Percentiles rank a stretch among this genome's conserved stretches.
phyloP scores from a whole-genome alignment of 2,329 filamentous ascomycete genomes.

The Cladosporium sp. region DNA sequence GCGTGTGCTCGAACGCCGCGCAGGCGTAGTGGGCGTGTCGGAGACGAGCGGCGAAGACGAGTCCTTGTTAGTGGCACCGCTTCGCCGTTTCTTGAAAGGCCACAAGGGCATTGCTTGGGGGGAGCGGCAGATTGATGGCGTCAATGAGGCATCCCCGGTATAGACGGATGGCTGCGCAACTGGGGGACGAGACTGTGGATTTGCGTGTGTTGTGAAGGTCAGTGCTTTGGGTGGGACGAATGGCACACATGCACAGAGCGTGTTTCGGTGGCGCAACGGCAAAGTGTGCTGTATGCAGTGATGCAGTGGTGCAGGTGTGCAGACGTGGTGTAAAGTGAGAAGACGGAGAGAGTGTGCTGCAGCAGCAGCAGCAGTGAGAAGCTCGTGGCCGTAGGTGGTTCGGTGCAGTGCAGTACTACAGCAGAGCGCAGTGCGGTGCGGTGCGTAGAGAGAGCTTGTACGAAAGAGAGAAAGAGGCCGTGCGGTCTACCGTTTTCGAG shows the following conservation, averaged over 20 bases:
- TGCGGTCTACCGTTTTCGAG: too few species aligned
- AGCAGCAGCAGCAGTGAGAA: too few species aligned
- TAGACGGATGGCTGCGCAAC: neutral
- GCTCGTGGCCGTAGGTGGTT: too few species aligned
- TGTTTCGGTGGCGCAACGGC: too few species aligned
- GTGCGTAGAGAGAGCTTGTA: too few species aligned
- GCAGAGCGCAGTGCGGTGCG: too few species aligned
- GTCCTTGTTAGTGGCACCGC: conserved; percentile 15
- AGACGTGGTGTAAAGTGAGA: neutral
- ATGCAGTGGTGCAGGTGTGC: conserved; percentile 7
- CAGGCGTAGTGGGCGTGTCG: conserved; percentile 39
- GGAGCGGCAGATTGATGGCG: neutral
- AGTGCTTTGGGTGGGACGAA: neutral
- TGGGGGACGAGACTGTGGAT: neutral
- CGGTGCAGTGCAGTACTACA: too few species aligned
- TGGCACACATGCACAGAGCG: conserved; percentile 1
- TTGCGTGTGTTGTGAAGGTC: neutral
- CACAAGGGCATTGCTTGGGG: conserved; percentile 65
- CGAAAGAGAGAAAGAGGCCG: too few species aligned
- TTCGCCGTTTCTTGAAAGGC: conserved; percentile 72
- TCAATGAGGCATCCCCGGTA: conserved; percentile 9
- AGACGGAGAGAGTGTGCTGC: too few species aligned
- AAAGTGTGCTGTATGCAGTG: neutral
- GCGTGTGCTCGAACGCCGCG: conserved; percentile 5
- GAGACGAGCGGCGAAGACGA: conserved; percentile 16